Evolutionary conservation across 768 basidiomycete genomes (phyloP).

Genomic region (Chalciporus sphaerocephalus): DNA sequence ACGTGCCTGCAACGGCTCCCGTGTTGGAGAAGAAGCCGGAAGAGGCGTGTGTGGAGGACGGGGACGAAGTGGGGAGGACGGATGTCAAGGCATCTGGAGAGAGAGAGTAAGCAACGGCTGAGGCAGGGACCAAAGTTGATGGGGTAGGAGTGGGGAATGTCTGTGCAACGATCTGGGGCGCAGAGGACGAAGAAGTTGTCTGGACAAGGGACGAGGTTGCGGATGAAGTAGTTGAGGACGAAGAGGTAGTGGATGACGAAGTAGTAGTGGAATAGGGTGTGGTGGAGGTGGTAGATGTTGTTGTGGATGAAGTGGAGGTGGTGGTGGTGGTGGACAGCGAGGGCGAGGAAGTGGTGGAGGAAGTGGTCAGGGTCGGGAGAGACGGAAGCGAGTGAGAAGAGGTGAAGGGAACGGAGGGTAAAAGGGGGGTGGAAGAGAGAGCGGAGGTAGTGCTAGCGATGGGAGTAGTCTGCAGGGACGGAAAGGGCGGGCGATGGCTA

Average conservation of each 20-base stretch:
- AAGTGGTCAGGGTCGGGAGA: no score
- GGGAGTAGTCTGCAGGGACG: no score
- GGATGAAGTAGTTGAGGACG: constrained; percentile 4
- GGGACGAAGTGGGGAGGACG: constrained; percentile 9
- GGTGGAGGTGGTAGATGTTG: not conserved
- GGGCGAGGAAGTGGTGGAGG: not conserved
- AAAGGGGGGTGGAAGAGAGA: not conserved
- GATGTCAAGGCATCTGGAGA: not conserved
- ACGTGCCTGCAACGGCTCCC: constrained; percentile 44
- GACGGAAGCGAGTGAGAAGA: not conserved
- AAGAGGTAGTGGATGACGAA: not conserved
- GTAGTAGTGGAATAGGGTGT: not conserved
- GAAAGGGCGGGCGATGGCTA: not conserved
- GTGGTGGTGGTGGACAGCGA: not conserved
- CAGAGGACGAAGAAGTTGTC: not conserved
- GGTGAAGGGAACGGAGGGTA: not conserved
- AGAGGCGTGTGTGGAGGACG: constrained; percentile 12
- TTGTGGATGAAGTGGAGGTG: not conserved
- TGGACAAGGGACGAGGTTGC: not conserved
- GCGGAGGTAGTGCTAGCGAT: not conserved
- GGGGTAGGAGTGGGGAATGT: constrained; percentile 1
- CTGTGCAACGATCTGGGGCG: not conserved
- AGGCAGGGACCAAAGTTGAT: not conserved
- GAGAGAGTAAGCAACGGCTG: not conserved
- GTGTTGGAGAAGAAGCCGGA: constrained; percentile 44